phyloP scores from a whole-genome alignment of 2,329 filamentous ascomycete species.

The Neophaeococcomyces mojaviensis region DNA sequence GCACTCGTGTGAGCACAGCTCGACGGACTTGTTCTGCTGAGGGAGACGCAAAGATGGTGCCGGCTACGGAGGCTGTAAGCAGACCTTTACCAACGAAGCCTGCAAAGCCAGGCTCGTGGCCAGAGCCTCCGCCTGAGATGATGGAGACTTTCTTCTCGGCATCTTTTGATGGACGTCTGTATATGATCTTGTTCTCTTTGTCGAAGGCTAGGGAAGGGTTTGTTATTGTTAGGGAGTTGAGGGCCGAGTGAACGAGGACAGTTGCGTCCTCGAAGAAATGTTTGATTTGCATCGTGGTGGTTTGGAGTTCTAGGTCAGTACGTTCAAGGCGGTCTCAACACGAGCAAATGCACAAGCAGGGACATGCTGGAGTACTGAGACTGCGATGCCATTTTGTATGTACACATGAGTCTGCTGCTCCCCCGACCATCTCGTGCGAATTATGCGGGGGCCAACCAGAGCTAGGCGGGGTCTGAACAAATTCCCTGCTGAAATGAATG shows the following conservation, averaged over 20 bases:
- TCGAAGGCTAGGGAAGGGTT: slow-evolving; percentile 81
- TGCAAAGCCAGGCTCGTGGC: slow-evolving; percentile 78
- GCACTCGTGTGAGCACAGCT: slow-evolving; percentile 66
- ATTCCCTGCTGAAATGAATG: too few relatives aligned
- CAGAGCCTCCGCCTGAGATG: slow-evolving; percentile 79
- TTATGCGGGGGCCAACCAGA: too few relatives aligned
- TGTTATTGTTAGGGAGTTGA: slow-evolving; percentile 68
- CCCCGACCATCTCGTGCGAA: too few relatives aligned
- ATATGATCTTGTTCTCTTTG: slow-evolving; percentile 72
- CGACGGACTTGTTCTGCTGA: slow-evolving; percentile 73
- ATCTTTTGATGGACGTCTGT: slow-evolving; percentile 53
- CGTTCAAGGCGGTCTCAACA: neutral
- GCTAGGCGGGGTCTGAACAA: too few relatives aligned
- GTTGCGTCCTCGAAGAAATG: slow-evolving; percentile 26
- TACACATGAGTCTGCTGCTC: too few relatives aligned
- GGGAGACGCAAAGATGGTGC: slow-evolving; percentile 79
- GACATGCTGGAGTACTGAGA: neutral
- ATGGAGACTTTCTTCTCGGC: slow-evolving; percentile 63
- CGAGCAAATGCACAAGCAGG: neutral
- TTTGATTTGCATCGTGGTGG: slow-evolving; percentile 15
- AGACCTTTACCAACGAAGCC: slow-evolving; percentile 77
- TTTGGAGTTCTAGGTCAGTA: neutral
- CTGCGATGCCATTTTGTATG: neutral
- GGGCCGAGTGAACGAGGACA: slow-evolving; percentile 63
- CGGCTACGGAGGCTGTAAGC: slow-evolving; percentile 73